Percentiles rank a stretch among this genome's conserved stretches.
These are phyloP conservation scores for Penicillium chermesinum DNA, from an alignment of 495 filamentous ascomycete genomes.

Conservation along the genomic window DNA sequence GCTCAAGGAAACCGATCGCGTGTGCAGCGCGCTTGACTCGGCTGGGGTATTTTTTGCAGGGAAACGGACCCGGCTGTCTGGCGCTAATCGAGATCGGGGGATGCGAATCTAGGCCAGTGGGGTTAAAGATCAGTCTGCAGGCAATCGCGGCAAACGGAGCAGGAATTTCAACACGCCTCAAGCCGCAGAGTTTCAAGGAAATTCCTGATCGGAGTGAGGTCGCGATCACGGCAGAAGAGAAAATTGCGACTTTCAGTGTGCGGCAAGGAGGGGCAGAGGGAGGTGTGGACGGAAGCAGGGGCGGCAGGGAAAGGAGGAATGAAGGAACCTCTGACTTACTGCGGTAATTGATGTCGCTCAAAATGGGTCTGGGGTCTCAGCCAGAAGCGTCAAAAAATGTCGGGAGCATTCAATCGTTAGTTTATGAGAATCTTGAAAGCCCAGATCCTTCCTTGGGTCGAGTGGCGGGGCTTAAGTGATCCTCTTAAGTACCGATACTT, in stretches of 20 bases:
- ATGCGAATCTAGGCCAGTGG: constrained; percentile 25
- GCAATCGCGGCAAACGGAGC: neutral
- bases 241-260: constrained; percentile 18
- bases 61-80: constrained; percentile 18
- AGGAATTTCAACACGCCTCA: neutral
- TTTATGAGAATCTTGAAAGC: neutral
- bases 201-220: neutral
- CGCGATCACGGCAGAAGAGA: constrained; percentile 11
- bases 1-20: constrained; percentile 2
- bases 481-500: neutral
- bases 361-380: neutral
- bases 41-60: constrained; percentile 2
- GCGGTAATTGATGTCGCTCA: neutral
- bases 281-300: constrained; percentile 3
- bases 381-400: neutral
- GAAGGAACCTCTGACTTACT: neutral
- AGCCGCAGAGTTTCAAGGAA: too few relatives aligned
- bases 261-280: constrained; percentile 17
- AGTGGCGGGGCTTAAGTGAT: neutral
- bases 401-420: neutral
- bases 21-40: constrained; percentile 4
- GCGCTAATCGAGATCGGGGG: constrained; percentile 19
- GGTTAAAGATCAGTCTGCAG: constrained; percentile 21
- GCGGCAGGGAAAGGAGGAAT: neutral
- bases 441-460: neutral